These are phyloP conservation scores for Suillus americanus DNA, from an alignment of 768 basidiomycete genomes.

Conservation along the genomic window DNA sequence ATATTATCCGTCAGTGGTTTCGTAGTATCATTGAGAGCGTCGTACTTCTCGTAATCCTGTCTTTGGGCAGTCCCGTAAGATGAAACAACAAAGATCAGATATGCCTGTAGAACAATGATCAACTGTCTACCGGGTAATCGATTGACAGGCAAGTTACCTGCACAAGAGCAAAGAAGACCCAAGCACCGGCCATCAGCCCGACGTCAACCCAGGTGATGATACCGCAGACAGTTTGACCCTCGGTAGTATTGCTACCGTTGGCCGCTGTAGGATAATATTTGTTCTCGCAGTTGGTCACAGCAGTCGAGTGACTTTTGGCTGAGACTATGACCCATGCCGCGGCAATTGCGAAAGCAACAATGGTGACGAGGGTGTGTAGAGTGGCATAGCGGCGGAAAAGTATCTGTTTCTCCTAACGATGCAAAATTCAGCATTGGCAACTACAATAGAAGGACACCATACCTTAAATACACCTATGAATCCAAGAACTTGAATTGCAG, in stretches of 20 bases:
- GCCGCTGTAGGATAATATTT: slow-evolving; percentile 51
- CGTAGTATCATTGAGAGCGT: slow-evolving; percentile 62
- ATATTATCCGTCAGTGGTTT: slow-evolving; percentile 57
- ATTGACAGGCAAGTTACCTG: slow-evolving; percentile 53
- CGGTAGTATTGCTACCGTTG: slow-evolving; percentile 33
- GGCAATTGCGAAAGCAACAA: slow-evolving; percentile 70
- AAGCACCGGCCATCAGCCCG: slow-evolving; percentile 88
- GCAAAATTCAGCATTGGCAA: slow-evolving; percentile 10
- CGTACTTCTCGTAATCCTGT: slow-evolving; percentile 79
- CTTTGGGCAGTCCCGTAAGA: slow-evolving; percentile 75
- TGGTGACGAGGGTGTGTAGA: slow-evolving; percentile 54
- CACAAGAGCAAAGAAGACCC: slow-evolving; percentile 74
- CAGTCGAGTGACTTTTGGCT: slow-evolving; percentile 70
- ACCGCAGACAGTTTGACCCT: slow-evolving; percentile 76
- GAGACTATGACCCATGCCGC: slow-evolving; percentile 83
- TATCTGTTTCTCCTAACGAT: slow-evolving; percentile 59
- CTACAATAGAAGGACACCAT: slow-evolving; percentile 14
- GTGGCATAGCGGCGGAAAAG: slow-evolving; percentile 69
- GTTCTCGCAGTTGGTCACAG: slow-evolving; percentile 62
- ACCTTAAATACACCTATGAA: slow-evolving; percentile 84
- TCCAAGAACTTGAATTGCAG: slow-evolving; percentile 77
- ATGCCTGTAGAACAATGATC: slow-evolving; percentile 39
- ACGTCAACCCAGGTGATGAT: slow-evolving; percentile 93
- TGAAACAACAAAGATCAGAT: slow-evolving; percentile 46
- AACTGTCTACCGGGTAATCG: slow-evolving; percentile 1